Evolutionary conservation across 805 yeast species (phyloP), one percentile per base, ranked within the genome.

Genomic region (Kuraishia ogatae): DNA sequence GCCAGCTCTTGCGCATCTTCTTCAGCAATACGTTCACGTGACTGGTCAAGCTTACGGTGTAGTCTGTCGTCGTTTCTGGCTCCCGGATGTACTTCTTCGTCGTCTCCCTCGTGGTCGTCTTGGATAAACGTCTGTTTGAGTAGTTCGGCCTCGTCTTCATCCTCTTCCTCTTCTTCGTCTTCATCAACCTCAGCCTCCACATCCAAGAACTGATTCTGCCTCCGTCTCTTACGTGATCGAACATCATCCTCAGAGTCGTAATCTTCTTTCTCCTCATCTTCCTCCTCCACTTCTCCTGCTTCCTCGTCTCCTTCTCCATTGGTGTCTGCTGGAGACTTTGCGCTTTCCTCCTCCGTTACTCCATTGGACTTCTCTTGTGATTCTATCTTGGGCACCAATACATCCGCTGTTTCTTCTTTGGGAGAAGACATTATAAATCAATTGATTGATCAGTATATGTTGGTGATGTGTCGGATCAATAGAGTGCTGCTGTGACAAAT

Each of bases 131-230:
- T 93, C 67, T 87, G 96, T 64, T 90, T 82, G 50, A 87, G 82
- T 29, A 89, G 73, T 59, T 88, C 97, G n/a, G 96, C 92, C 61
- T 87, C 98, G 59, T 93, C 98, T 51, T 91, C 98, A 58, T 92
- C 98, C 59, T 90, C 93, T 29, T 84, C 83, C 49, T 87, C 96
- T 61, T 93, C 98, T 55, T 94, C 98, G 61, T 94, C 98, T 58
- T 93, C 98, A 69, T 93, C 96, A 56, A 94, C 99, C 70, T 93
- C 98, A 57, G 97, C 99, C 76, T 94, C 98, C 54, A 94, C 96
- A 88, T 94, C 99, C 72, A 94, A 79, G 70, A 91, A 94, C 76
- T 87, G 92, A 70, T 93, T 93, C 57, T 88, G 77, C 51, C 78
- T 79, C 64, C 81, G 72, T 65, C 78, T 73, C 59, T 74, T 78